A percentile compares a stretch with the other conserved stretches of the same genome.
phyloP scores from a whole-genome alignment of 1,284 basidiomycete genomes.

The Ceratorhiza oryzae-sativae region DNA sequence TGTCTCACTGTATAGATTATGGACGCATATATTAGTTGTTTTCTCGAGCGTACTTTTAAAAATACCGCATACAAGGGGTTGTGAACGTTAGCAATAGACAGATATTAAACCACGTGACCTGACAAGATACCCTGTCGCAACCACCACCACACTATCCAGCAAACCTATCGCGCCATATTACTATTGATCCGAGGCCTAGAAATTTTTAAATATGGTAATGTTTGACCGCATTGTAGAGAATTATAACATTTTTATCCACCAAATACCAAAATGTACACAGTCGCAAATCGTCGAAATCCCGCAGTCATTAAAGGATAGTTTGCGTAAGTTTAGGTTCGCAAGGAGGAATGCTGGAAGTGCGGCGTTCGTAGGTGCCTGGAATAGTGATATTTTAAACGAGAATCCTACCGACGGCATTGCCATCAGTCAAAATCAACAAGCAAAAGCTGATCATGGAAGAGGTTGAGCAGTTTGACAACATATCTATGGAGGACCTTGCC shows the following conservation, averaged over 20 bases:
- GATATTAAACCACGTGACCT: conserved; percentile 12
- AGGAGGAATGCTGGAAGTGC: conserved; percentile 71
- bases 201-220: too few relatives aligned
- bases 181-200: too few relatives aligned
- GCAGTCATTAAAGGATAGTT: conserved; percentile 71
- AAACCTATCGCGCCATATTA: too few relatives aligned
- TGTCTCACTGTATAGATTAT: neutral
- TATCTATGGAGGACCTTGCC: conserved; percentile 80
- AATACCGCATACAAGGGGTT: neutral
- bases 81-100: neutral
- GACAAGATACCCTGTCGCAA: neutral
- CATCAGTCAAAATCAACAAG: conserved; percentile 85
- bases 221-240: too few relatives aligned
- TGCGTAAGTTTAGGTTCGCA: conserved; percentile 84
- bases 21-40: neutral
- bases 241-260: too few relatives aligned
- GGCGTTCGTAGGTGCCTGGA: conserved; percentile 64
- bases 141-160: too few relatives aligned
- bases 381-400: neutral
- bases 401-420: neutral
- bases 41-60: neutral
- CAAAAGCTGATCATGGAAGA: conserved; percentile 78
- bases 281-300: conserved; percentile 85
- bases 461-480: conserved; percentile 77
- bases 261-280: conserved; percentile 49